Evolutionary conservation across 176 grass and related monocot genomes (phyloP).

Genomic region (Dactylis glomerata): DNA sequence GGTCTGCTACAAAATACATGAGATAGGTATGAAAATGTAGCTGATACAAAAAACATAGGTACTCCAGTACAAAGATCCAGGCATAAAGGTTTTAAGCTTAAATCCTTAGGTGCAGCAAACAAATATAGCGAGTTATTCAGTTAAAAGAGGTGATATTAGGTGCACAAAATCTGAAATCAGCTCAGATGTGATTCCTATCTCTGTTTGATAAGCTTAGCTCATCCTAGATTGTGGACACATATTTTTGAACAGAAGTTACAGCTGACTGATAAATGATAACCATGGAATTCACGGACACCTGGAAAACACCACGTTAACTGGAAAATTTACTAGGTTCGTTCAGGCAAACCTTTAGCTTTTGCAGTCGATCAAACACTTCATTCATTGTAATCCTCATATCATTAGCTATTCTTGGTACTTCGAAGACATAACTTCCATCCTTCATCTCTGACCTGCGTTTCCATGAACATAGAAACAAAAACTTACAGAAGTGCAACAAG

Average conservation of each 20-base stretch:
- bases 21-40: neutral
- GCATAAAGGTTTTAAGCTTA: neutral
- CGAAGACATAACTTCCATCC: constrained; percentile 80
- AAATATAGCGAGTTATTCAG: neutral
- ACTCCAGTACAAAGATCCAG: neutral
- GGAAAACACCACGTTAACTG: neutral
- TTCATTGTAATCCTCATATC: constrained; percentile 43
- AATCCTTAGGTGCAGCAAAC: neutral
- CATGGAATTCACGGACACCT: neutral
- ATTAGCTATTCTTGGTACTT: constrained; percentile 77
- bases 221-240: neutral
- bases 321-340: neutral
- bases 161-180: neutral
- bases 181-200: neutral
- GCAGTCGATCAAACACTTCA: constrained; percentile 71
- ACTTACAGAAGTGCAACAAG: neutral
- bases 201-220: neutral
- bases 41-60: neutral
- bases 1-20: neutral
- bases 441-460: constrained; percentile 69
- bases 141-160: neutral
- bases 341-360: constrained; percentile 69
- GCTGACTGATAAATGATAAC: neutral
- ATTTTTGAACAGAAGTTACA: constrained; percentile 15
- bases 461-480: constrained; percentile 20